A percentile compares a stretch with the other conserved stretches of the same genome.
Evolutionary conservation across 1,284 basidiomycete species (phyloP).

Genomic region (Cutaneotrichosporon arboriforme): DNA sequence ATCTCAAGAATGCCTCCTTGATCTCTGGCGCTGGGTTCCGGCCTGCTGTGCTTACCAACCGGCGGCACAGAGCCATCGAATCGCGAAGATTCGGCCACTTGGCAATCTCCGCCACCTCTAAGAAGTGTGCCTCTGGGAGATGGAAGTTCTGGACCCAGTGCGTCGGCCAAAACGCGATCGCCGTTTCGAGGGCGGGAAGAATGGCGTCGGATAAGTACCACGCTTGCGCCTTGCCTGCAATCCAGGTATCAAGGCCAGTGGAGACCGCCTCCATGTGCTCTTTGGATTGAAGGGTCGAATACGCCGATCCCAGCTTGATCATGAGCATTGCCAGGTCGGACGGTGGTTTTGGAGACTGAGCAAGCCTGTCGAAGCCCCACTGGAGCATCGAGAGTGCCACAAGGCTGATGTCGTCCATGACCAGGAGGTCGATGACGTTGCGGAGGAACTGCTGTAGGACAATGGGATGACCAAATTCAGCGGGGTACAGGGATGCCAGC

Average conservation of each 20-base stretch:
- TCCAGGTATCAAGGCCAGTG: constrained; percentile 2
- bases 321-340: constrained; percentile 23
- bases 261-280: neutral
- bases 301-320: constrained; percentile 26
- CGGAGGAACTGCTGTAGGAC: constrained; percentile 64
- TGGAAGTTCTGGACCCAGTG: constrained; percentile 12
- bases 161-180: constrained; percentile 30
- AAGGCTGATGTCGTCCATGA: constrained; percentile 62
- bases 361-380: constrained; percentile 59
- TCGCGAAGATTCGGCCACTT: constrained; percentile 5
- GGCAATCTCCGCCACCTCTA: constrained; percentile 12
- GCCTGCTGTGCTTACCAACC: neutral
- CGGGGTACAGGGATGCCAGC: constrained; percentile 59
- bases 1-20: constrained; percentile 19
- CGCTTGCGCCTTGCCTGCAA: neutral
- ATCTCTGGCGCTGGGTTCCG: neutral
- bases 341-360: neutral
- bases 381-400: constrained; percentile 68
- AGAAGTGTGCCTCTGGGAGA: constrained; percentile 10
- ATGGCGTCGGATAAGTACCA: constrained; percentile 15
- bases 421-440: constrained; percentile 61
- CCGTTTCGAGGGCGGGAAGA: constrained; percentile 15
- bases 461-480: constrained; percentile 57
- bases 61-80: constrained; percentile 21
- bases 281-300: neutral